Percentiles rank a stretch among this genome's conserved stretches.
phyloP scores from a whole-genome alignment of 2,329 filamentous ascomycete species.

The Macroventuria anomochaeta region DNA sequence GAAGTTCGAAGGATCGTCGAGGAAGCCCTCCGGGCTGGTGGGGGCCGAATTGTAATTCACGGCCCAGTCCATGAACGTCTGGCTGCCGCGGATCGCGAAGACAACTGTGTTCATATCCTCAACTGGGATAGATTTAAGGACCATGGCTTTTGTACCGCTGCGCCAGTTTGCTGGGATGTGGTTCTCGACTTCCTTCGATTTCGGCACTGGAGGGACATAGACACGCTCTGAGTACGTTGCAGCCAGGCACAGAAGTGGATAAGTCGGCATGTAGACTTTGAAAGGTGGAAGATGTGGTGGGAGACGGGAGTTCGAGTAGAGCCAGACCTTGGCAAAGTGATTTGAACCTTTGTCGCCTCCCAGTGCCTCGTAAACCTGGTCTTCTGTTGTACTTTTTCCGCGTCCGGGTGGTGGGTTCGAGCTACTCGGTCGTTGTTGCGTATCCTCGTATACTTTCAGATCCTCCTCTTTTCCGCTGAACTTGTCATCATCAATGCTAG shows the following conservation, averaged over 20 bases:
- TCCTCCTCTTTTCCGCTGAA: constrained; percentile 62
- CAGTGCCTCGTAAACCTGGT: constrained; percentile 24
- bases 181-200: constrained; percentile 67
- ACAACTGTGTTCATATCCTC: constrained; percentile 81
- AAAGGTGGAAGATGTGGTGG: constrained; percentile 71
- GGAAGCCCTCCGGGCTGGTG: constrained; percentile 69
- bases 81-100: constrained; percentile 81
- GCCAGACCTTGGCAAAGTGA: constrained; percentile 74
- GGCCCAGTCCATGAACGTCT: constrained; percentile 84
- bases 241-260: constrained; percentile 77
- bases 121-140: constrained; percentile 79
- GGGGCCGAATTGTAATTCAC: constrained; percentile 79
- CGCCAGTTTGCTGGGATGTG: constrained; percentile 75
- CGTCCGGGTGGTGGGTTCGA: constrained; percentile 26
- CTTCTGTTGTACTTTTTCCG: constrained; percentile 19
- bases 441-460: constrained; percentile 46
- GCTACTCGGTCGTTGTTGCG: constrained; percentile 19
- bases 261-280: constrained; percentile 76
- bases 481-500: constrained; percentile 71
- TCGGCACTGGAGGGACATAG: constrained; percentile 65
- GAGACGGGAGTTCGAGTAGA: constrained; percentile 78
- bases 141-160: constrained; percentile 82
- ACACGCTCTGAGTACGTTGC: constrained; percentile 78
- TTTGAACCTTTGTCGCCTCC: constrained; percentile 37
- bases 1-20: constrained; percentile 78